A percentile compares a stretch with the other conserved stretches of the same genome.
phyloP scores from a whole-genome alignment of 208 protist species.

The Trypanosoma rangeli region DNA sequence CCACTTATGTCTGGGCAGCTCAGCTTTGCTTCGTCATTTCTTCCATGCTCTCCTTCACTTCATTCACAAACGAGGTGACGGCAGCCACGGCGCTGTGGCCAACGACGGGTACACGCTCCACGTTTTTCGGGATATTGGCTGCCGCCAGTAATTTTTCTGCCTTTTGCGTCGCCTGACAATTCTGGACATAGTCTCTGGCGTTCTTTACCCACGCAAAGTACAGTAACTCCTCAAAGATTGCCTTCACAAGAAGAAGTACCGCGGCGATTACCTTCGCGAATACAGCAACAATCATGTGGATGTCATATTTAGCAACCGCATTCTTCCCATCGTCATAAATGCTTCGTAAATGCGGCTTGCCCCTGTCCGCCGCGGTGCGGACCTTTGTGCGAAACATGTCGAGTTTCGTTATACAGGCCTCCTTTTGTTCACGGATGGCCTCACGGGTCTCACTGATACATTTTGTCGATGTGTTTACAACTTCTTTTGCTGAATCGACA shows the following conservation, averaged over 20 bases:
- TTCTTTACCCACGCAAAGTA: conserved; percentile 16
- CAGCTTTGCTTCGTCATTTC: neutral
- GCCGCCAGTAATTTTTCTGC: neutral
- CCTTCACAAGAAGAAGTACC: conserved; percentile 34
- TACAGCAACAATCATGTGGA: conserved; percentile 27
- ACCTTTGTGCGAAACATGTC: conserved; percentile 11
- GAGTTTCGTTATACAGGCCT: conserved; percentile 6
- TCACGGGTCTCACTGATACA: conserved; percentile 1
- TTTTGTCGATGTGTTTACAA: conserved; percentile 13
- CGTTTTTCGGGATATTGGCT: neutral
- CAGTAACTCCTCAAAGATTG: conserved; percentile 21
- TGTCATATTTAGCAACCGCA: conserved; percentile 3
- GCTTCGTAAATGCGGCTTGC: conserved; percentile 9
- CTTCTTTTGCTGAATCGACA: conserved; percentile 21
- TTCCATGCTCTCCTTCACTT: conserved; percentile 31
- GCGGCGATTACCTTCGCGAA: conserved; percentile 36
- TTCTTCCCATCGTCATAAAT: neutral
- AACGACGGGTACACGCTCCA: conserved; percentile 37
- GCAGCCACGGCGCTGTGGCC: conserved; percentile 33
- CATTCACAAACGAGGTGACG: conserved; percentile 23
- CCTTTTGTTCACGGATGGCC: conserved; percentile 9
- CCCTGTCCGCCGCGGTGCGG: neutral
- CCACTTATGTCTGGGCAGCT: too few relatives aligned
- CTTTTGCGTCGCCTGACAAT: conserved; percentile 1
- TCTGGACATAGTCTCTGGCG: conserved; percentile 5